A percentile compares a stretch with the other conserved stretches of the same genome.
These are phyloP conservation scores for Curvularia eragrostidis DNA, from an alignment of 2,329 filamentous ascomycete genomes.

Conservation along the genomic window DNA sequence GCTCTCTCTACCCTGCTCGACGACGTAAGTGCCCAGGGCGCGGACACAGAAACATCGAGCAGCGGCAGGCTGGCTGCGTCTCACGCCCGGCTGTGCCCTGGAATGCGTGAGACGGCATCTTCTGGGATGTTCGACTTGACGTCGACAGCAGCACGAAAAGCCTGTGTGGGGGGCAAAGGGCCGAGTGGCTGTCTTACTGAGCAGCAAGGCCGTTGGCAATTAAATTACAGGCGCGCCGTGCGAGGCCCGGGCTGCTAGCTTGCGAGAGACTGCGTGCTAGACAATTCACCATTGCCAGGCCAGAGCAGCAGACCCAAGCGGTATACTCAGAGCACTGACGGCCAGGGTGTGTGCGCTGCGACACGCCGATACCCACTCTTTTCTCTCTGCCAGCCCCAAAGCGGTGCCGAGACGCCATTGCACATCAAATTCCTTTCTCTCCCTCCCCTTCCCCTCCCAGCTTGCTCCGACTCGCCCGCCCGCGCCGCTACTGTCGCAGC, in stretches of 20 bases:
- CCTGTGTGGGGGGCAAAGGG: background rate
- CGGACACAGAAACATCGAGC: background rate
- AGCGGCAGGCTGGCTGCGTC: conserved; percentile 10
- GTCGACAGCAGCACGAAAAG: background rate
- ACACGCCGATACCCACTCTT: conserved; percentile 19
- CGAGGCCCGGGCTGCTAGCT: background rate
- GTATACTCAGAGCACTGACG: conserved; percentile 10
- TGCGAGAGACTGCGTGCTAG: too few species aligned
- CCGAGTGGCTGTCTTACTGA: background rate
- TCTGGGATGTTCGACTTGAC: background rate
- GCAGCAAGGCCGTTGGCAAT: background rate
- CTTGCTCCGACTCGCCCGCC: conserved; percentile 12
- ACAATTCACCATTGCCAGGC: background rate
- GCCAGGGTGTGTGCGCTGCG: conserved; percentile 1
- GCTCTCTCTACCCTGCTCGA: too few species aligned
- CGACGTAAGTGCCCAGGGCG: conserved; percentile 4
- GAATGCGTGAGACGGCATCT: conserved; percentile 18
- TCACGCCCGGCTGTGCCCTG: conserved; percentile 7
- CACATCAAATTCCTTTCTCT: conserved; percentile 33
- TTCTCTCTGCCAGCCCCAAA: conserved; percentile 6
- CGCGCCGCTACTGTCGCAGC: conserved; percentile 28
- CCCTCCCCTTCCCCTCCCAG: conserved; percentile 12
- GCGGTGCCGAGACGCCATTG: conserved; percentile 23
- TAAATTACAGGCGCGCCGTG: background rate
- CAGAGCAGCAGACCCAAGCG: conserved; percentile 16